Percentiles rank a stretch among this genome's conserved stretches.
Evolutionary conservation across 176 grass and related monocot genomes (phyloP).

Genomic region (barley (Hordeum vulgare)): MorexV3_pseudomolecules_assembly NC_058519.1:554775249-554775748

Average conservation of each 20-base stretch:
- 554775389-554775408: constrained; percentile 43
- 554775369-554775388: constrained; percentile 10
- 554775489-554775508: background rate
- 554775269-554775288: background rate
- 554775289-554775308: background rate
- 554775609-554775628: constrained; percentile 41
- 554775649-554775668: background rate
- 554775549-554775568: constrained; percentile 72
- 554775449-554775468: constrained; percentile 54
- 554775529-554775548: constrained; percentile 87
- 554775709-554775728: background rate
- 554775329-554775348: background rate
- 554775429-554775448: constrained; percentile 52
- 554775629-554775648: background rate
- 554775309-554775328: background rate
- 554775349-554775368: background rate
- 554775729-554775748: background rate
- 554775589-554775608: constrained; percentile 75
- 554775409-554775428: constrained; percentile 51
- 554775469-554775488: constrained; percentile 14
- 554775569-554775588: constrained; percentile 63
- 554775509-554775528: constrained; percentile 37
- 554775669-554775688: background rate
- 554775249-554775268: background rate
- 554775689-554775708: background rate